These are phyloP conservation scores for Agaricales sp. DNA, from an alignment of 1,284 basidiomycete genomes.

Conservation along the genomic window DNA sequence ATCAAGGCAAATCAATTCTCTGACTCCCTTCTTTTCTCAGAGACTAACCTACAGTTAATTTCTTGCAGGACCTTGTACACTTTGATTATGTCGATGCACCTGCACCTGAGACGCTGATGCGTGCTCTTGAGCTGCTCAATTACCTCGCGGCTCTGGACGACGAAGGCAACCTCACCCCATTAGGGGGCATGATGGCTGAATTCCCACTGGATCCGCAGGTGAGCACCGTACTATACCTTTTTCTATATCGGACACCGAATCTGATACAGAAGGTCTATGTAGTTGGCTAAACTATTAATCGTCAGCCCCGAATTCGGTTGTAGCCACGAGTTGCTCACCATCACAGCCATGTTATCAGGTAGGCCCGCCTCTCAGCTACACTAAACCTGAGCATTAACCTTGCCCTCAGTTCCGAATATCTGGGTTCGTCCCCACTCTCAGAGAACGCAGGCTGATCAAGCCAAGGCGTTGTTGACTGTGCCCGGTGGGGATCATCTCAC, in stretches of 20 bases:
- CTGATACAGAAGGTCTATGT: neutral
- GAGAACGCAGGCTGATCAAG: constrained; percentile 84
- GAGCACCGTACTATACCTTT: constrained; percentile 10
- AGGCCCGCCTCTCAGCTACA: constrained; percentile 14
- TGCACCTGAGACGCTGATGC: constrained; percentile 97
- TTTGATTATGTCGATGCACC: constrained; percentile 97
- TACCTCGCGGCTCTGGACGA: constrained; percentile 91
- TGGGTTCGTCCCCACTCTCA: constrained; percentile 88
- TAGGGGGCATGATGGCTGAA: constrained; percentile 94
- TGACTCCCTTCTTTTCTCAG: neutral
- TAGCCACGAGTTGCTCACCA: constrained; percentile 91
- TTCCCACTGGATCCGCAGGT: constrained; percentile 97
- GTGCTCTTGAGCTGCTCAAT: constrained; percentile 91
- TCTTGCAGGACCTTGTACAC: constrained; percentile 66
- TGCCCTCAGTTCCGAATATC: constrained; percentile 72
- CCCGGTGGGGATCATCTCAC: constrained; percentile 97
- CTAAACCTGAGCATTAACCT: constrained; percentile 5
- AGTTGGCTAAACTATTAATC: constrained; percentile 92
- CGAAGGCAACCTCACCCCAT: constrained; percentile 82
- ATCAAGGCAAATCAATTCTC: constrained; percentile 30
- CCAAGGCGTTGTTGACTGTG: constrained; percentile 82
- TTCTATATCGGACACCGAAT: neutral
- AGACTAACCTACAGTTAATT: constrained; percentile 1
- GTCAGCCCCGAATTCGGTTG: constrained; percentile 92
- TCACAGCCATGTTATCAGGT: constrained; percentile 95